Evolutionary conservation across 1,284 basidiomycete species (phyloP), one percentile per base, ranked within the genome.

Genomic region (Lignosus rhinocerotis): DNA sequence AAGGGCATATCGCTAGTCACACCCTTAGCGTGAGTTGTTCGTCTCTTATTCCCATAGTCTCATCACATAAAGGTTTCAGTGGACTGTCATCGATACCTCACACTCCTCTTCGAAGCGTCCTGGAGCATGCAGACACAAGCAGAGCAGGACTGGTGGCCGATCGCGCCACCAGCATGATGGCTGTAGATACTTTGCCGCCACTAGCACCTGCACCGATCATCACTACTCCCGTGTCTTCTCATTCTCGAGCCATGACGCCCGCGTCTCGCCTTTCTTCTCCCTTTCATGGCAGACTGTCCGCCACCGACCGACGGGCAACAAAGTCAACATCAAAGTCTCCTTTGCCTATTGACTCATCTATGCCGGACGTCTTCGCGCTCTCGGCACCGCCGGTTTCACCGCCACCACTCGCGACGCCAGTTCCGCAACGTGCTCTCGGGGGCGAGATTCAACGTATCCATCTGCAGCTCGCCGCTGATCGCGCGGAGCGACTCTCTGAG

Each of bases 401-500:
- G 10, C 67, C 66, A 3, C 62, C 65, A 2, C 66, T 70, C 32
- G 63, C 60, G 16, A 65, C 58, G 32, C 67, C 61, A 21, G 60
- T 71, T 6, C 71, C 71, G 1, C 65, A 71, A 46, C 61, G 64
- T 25, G 46, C 59, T 3, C 55, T 59, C n/a, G 84, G 82, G 33
- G 81, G 80, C 38, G 87, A 89, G 66, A 77, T 87, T 63, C 78
- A 82, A 41, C 80, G 82, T 33, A 83, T 88, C 45, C 80, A 81
- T 25, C 76, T 79, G 44, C 79, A 80, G 21, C 74, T 79, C 60
- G 71, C 78, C 12, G 78, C 82, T 60, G 79, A 81, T 39, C 78
- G 80, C 55, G 70, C 80, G 9, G 73, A 76, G 0, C 78, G 78
- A 25, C 63, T 77, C 16, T 77, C 76, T 54, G 84, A 86, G 65